Conservation (phyloP, 2,329 filamentous ascomycete genomes). For the Fusarium bactridioides region DNA sequence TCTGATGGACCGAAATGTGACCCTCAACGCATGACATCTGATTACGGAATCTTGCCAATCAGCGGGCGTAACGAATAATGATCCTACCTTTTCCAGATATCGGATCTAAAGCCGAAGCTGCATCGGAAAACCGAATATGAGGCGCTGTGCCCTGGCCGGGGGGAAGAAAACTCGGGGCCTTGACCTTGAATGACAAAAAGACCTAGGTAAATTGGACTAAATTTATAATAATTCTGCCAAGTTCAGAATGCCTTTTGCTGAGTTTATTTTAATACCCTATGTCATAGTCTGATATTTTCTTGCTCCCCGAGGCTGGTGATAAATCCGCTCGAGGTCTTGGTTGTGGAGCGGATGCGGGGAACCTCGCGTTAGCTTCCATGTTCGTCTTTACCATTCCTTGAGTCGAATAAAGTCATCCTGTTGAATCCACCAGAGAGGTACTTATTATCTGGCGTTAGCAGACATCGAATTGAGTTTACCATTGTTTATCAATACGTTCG, state of each 20-base stretch:
- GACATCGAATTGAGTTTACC: fast-evolving
- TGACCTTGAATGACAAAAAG: background rate
- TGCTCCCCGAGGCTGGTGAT: background rate
- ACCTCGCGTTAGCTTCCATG: background rate
- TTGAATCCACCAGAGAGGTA: background rate
- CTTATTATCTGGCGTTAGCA: background rate
- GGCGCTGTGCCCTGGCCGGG: too few relatives aligned
- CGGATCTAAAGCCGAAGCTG: slow-evolving; percentile 3
- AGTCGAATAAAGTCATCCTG: background rate
- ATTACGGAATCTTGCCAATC: background rate
- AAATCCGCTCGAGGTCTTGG: background rate
- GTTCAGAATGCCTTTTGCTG: background rate
- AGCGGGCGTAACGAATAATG: background rate
- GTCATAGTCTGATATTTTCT: background rate
- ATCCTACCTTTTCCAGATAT: slow-evolving; percentile 8
- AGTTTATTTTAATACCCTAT: background rate
- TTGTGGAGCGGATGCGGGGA: slow-evolving; percentile 5
- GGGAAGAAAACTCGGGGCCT: background rate
- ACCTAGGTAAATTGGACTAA: background rate
- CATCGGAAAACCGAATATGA: slow-evolving; percentile 6
- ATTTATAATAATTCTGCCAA: background rate
- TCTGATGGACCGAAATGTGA: background rate
- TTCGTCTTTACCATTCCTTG: background rate
- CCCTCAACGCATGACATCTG: background rate
- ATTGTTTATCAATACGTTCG: background rate